Conservation (phyloP, 495 filamentous ascomycete genomes). For the Podospora bellae-mahoneyi region DNA sequence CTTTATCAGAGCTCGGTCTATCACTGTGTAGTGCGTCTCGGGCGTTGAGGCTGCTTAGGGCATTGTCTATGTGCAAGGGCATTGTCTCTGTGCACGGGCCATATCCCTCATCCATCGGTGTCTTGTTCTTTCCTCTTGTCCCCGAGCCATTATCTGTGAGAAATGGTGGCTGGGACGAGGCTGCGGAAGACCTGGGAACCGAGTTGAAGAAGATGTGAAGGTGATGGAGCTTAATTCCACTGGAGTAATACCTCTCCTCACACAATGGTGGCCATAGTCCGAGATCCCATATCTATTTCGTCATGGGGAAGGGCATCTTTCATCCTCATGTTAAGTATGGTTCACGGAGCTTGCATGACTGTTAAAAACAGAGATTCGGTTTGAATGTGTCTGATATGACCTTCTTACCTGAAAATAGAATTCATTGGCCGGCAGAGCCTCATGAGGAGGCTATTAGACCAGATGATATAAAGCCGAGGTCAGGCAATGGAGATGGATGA, state of each 20-base stretch:
- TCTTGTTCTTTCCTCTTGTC: not conserved
- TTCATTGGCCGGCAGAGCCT: no score
- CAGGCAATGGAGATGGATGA: no score
- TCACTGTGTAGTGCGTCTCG: not conserved
- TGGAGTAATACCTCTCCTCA: not conserved
- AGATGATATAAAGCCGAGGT: no score
- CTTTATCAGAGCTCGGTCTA: not conserved
- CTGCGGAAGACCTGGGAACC: not conserved
- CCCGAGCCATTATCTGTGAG: not conserved
- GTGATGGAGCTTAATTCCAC: not conserved
- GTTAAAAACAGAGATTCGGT: no score
- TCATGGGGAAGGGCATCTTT: no score
- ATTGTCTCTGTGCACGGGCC: not conserved
- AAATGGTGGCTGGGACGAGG: not conserved
- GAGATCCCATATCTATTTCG: no score
- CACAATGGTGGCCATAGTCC: no score
- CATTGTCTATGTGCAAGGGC: not conserved
- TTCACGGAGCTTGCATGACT: no score
- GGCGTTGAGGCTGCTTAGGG: not conserved
- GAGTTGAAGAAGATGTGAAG: not conserved
- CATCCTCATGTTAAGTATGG: no score
- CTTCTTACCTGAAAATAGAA: no score
- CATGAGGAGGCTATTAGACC: no score
- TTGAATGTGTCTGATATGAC: no score
- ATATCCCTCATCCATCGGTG: not conserved